Base-by-base conservation (phyloP, 2,329 filamentous ascomycete genomes). In the Phyllosticta citriasiana region DNA sequence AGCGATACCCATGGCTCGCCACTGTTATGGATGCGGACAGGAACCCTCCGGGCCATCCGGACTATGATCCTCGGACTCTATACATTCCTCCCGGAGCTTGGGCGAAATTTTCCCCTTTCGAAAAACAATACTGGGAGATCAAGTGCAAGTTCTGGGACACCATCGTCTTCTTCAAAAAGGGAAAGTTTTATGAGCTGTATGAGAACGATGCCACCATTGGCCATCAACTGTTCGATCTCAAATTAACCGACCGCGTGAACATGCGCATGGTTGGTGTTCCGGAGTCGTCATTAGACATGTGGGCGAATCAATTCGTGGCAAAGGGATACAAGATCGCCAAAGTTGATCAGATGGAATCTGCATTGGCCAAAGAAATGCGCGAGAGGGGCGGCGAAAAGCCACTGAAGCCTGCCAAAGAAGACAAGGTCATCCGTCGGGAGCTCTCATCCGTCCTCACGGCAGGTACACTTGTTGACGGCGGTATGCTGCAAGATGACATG, bases 221-320 rank as follows among this genome's bases (percentile, higher is more conserved):
- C 4, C 92, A 99, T 71, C 94, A 97, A 72, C 80, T 97, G 16
- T 99, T 99, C 68, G 94, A 99, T 73, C 82, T 99, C 61, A 99
- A 99, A 77, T 87, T 99, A 71, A 99, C 94, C 0, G 94, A 99
- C 69, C 85, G 94, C 60, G 94, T 99, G 72, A 99, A 99, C 73
- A 99, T 99, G 94, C 89, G 93, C 66, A 99, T 99, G 94, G 94
- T 97, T 2, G 94, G 94, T 64, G 94, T 99, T 0, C 94, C 94
- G 0, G 94, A 99, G 73, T 89, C 91, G 70, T 96, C 91, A 12
- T 79, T 99, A n/a, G 90, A 94, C 69, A 87, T 94, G 72, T 99
- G 94, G 94, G 91, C 94, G 61, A 96, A 95, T 69, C 94, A 99
- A 69, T 99, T 99, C 68, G 92, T 99, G 51, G 94, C 93, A 62